Evolutionary conservation across 192 early-diverging fungal species (phyloP), one percentile per base, ranked within the genome.

Genomic region (Entomortierella beljakovae): DNA sequence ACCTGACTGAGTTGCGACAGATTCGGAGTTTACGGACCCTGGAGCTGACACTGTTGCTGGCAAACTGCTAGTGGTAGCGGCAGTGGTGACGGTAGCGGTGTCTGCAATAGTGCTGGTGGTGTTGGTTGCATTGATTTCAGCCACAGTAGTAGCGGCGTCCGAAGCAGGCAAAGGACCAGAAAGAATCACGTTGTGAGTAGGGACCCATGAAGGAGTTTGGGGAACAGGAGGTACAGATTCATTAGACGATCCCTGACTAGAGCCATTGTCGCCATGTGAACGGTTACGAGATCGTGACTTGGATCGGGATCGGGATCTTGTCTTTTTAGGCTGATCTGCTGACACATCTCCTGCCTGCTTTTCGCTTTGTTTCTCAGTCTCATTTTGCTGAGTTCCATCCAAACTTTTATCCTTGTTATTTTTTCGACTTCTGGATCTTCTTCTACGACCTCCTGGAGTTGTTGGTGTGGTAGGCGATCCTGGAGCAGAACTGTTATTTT

Each of bases 151-250:
- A 46, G 43, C 15, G 43, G 15, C 20, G 20, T 31, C 32, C 9
- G 54, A 16, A 57, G 32, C 31, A 34, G 68, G 37, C n/a, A 11
- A 11, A 10, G 15, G 32, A 22, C 65, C 52, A n/a, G 62, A 42
- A 1, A 76, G 34, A 20, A 25, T 62, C 72, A 77, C 69, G 46
- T 69, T 77, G 29, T 77, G 74, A 2, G 54, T 38, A 55, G 75
- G 66, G 6, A 79, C 75, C 75, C 75, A 79, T 0, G 75, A 79
- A 0, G 75, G 75, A 11, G 75, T 79, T 57, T 70, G 67, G 18
- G 75, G 75, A 2, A 79, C 75, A 25, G 75, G 75, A 13, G 75
- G 75, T 1, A 79, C 67, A 15, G 67, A 60, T 26, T 70, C 67
- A 16, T 57, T 70, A 4, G 75, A 70, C 0, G 68, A 54, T 32